Percentiles rank a stretch among this genome's conserved stretches.
Evolutionary conservation across 78 protist species (phyloP).

Genomic region (Dictyostelium discoideum): DNA sequence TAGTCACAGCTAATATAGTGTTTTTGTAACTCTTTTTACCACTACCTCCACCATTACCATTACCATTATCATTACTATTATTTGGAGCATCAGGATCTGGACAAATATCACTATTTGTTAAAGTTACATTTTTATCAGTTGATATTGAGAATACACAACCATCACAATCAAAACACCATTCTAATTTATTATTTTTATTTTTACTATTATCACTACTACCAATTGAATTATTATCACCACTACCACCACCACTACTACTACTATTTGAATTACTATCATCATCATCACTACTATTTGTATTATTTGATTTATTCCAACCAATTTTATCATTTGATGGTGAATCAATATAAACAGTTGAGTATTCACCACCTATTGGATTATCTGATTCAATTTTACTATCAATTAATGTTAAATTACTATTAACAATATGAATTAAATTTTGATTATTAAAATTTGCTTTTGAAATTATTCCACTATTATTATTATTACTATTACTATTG

Average conservation of each 20-base stretch:
- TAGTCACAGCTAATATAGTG: neutral
- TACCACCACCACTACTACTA: neutral
- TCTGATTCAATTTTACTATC: neutral
- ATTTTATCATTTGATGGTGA: neutral
- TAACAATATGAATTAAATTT: neutral
- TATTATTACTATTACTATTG: neutral
- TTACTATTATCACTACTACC: neutral
- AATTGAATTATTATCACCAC: neutral
- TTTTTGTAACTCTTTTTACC: neutral
- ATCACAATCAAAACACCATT: neutral
- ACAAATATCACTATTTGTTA: neutral
- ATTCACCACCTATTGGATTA: neutral
- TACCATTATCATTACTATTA: neutral
- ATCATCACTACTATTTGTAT: neutral
- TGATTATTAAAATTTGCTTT: neutral
- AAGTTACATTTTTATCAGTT: neutral
- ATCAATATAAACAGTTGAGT: neutral
- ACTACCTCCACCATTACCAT: neutral
- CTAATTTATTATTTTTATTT: neutral
- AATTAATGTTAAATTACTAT: neutral
- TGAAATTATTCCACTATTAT: neutral
- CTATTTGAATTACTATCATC: neutral
- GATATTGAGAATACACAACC: neutral
- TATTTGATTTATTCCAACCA: neutral
- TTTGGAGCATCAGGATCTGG: neutral